phyloP scores from a whole-genome alignment of 352 stramenopile species.

The Globisporangium parvum region DNA sequence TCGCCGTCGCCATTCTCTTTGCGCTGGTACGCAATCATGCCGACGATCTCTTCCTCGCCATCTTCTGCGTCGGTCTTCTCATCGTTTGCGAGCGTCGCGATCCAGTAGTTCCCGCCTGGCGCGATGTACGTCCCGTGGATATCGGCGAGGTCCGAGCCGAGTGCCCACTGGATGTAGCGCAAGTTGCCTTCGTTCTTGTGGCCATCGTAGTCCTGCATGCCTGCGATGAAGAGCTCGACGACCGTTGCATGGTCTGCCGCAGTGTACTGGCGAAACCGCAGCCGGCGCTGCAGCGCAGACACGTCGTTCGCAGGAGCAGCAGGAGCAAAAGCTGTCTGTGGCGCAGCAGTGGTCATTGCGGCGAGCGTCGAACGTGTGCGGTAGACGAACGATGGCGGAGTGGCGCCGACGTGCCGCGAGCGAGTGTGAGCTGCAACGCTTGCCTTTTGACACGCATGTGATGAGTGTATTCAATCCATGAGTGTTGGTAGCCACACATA shows the following conservation, averaged over 20 bases:
- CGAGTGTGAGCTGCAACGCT: too few relatives aligned
- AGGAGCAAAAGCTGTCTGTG: too few relatives aligned
- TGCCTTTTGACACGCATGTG: background rate
- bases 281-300: background rate
- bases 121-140: constrained; percentile 28
- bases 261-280: constrained; percentile 20
- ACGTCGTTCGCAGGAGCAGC: background rate
- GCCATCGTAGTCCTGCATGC: constrained; percentile 6
- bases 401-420: too few relatives aligned
- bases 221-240: constrained; percentile 8
- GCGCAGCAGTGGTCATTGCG: background rate
- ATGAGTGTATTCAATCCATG: background rate
- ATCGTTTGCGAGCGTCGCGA: constrained; percentile 12
- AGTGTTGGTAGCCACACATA: background rate
- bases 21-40: constrained; percentile 14
- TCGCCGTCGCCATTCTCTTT: constrained; percentile 18
- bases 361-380: constrained; percentile 1
- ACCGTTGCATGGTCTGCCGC: constrained; percentile 17
- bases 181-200: constrained; percentile 15
- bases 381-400: background rate
- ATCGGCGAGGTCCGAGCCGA: constrained; percentile 25
- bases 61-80: constrained; percentile 1
- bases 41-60: constrained; percentile 11
- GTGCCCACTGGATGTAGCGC: constrained; percentile 16
- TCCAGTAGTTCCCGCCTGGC: constrained; percentile 35